These are phyloP conservation scores for Globisporangium emineosum DNA, from an alignment of 352 stramenopile genomes.

Conservation along the genomic window DNA sequence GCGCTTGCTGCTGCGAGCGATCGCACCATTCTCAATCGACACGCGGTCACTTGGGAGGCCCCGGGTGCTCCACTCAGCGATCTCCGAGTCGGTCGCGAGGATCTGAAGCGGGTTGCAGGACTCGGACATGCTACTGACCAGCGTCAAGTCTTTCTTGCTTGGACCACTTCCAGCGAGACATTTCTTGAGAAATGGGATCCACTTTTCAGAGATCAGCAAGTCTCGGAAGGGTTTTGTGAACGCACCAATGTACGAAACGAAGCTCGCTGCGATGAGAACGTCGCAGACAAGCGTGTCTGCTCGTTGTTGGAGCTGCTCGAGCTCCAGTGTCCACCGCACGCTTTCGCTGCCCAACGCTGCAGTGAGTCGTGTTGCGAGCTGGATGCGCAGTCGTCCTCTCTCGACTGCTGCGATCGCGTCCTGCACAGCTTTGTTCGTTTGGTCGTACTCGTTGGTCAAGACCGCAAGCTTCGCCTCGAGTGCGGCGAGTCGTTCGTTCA, in stretches of 20 bases:
- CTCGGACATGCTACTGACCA: constrained; percentile 28
- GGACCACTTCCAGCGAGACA: constrained; percentile 20
- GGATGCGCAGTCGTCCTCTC: constrained; percentile 83
- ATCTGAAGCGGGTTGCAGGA: constrained; percentile 63
- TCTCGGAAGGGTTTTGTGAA: constrained; percentile 94
- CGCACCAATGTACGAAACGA: constrained; percentile 92
- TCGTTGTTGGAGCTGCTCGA: constrained; percentile 71
- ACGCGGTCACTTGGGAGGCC: constrained; percentile 88
- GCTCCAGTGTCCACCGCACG: constrained; percentile 85
- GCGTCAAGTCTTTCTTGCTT: constrained; percentile 21
- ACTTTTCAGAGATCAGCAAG: constrained; percentile 78
- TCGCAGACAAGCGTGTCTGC: constrained; percentile 86
- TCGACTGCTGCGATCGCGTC: constrained; percentile 88
- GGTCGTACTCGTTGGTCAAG: constrained; percentile 81
- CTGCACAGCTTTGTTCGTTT: constrained; percentile 87
- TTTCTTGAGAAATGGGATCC: constrained; percentile 85
- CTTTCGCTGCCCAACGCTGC: constrained; percentile 92
- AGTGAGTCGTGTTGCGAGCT: constrained; percentile 90
- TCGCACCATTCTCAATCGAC: constrained; percentile 89
- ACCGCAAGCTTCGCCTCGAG: constrained; percentile 86
- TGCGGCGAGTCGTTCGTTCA: constrained; percentile 86
- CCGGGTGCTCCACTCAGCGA: constrained; percentile 84
- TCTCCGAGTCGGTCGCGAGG: constrained; percentile 68
- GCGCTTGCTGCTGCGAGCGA: constrained; percentile 73
- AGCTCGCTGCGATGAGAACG: constrained; percentile 88